Percentiles rank a stretch among this genome's conserved stretches.
Evolutionary conservation across 352 stramenopile species (phyloP).

Genomic region (Phytopythium boreale): DNA sequence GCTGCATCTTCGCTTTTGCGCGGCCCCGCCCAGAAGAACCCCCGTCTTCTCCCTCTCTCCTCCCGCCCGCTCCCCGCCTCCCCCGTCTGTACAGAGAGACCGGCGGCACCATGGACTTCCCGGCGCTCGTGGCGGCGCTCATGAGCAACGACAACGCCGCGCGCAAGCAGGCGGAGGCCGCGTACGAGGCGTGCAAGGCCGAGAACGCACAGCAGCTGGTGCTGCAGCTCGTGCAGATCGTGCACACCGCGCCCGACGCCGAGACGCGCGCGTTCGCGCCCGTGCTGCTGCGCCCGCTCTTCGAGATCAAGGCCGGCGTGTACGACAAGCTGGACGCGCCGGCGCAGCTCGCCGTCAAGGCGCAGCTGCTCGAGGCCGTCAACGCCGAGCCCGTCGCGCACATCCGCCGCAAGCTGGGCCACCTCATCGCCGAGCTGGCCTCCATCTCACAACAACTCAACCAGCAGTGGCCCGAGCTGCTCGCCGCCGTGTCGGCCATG

Average conservation of each 20-base stretch:
- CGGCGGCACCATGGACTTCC: conserved; percentile 57
- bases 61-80: background rate
- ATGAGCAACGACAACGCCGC: conserved; percentile 71
- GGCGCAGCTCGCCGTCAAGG: conserved; percentile 56
- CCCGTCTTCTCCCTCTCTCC: background rate
- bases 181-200: conserved; percentile 66
- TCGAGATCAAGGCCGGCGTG: conserved; percentile 65
- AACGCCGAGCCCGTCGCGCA: conserved; percentile 58
- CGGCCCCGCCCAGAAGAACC: background rate
- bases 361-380: conserved; percentile 71
- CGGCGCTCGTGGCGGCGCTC: conserved; percentile 65
- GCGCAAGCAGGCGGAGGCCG: conserved; percentile 73
- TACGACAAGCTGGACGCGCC: conserved; percentile 61
- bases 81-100: background rate
- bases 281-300: conserved; percentile 73
- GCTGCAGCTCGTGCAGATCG: conserved; percentile 59
- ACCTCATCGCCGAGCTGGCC: conserved; percentile 76
- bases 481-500: conserved; percentile 58
- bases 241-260: conserved; percentile 51
- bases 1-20: background rate
- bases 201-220: conserved; percentile 67
- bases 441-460: conserved; percentile 43
- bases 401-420: conserved; percentile 79
- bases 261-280: conserved; percentile 69
- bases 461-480: conserved; percentile 71